Percentiles rank a stretch among this genome's conserved stretches.
Conservation (phyloP, 176 grass and related monocot species). For the Carex littledalei region DNA sequence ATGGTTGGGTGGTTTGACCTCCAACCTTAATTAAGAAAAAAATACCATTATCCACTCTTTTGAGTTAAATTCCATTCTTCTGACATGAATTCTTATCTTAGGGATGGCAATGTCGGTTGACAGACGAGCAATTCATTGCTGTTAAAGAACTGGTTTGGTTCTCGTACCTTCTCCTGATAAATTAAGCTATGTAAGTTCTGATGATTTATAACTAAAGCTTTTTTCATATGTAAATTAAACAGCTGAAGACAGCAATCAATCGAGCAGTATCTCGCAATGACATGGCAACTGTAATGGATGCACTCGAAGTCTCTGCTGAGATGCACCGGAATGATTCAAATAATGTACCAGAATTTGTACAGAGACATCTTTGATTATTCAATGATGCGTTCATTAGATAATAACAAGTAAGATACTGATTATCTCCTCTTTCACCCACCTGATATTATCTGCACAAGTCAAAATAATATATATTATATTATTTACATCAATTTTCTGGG, state of each 20-base stretch:
- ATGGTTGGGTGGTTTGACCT: too few species aligned
- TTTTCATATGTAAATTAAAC: slow-evolving; percentile 15
- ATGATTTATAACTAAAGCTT: slow-evolving; percentile 15
- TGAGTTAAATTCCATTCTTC: slow-evolving; percentile 21
- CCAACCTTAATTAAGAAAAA: too few species aligned
- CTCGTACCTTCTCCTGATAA: slow-evolving; percentile 10
- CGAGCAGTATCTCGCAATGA: too few species aligned
- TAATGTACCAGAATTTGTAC: slow-evolving; percentile 96
- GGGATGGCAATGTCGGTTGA: slow-evolving; percentile 97
- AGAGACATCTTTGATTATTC: slow-evolving; percentile 98
- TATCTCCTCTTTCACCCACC: slow-evolving; percentile 1
- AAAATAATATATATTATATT: slow-evolving; percentile 26
- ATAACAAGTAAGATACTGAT: slow-evolving; percentile 69
- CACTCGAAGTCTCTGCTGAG: slow-evolving; percentile 29
- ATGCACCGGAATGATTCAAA: slow-evolving; percentile 98
- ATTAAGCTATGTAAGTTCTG: neutral
- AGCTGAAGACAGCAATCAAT: too few species aligned
- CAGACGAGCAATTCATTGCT: slow-evolving; percentile 93
- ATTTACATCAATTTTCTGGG: slow-evolving; percentile 22
- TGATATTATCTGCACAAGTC: slow-evolving; percentile 9
- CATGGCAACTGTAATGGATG: too few species aligned
- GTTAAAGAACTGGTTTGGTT: slow-evolving; percentile 93
- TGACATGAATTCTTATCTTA: slow-evolving; percentile 38
- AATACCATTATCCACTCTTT: too few species aligned
- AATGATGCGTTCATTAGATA: slow-evolving; percentile 53